phyloP scores from a whole-genome alignment of 108 stramenopile species.

The Craspedostauros australis region DNA sequence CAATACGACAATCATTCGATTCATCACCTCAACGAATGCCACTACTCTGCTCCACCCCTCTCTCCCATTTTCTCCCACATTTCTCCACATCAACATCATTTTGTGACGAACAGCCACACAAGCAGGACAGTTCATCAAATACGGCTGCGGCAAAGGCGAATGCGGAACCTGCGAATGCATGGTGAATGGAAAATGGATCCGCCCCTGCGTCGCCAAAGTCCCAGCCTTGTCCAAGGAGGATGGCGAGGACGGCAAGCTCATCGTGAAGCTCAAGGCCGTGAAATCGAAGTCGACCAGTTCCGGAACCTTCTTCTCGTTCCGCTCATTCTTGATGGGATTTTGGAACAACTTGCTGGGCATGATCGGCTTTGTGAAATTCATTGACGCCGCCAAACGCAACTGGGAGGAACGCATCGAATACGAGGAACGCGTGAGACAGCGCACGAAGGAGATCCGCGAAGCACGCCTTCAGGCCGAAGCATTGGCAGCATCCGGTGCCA shows the following conservation, averaged over 20 bases:
- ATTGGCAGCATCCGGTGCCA: no score
- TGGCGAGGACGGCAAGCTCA: constrained; percentile 27
- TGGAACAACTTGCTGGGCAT: constrained; percentile 83
- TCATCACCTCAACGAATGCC: no score
- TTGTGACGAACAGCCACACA: no score
- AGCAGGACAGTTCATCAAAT: constrained; percentile 86
- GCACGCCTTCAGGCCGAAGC: no score
- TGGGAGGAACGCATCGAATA: constrained; percentile 64
- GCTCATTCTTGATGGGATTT: constrained; percentile 75
- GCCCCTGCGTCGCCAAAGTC: constrained; percentile 64
- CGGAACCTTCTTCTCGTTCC: constrained; percentile 67
- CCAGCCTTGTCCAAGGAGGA: constrained; percentile 24
- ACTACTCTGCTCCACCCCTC: no score
- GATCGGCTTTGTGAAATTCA: constrained; percentile 72
- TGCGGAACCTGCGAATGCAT: constrained; percentile 85
- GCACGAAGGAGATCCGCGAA: constrained; percentile 58
- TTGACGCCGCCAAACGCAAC: constrained; percentile 60
- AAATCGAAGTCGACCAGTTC: constrained; percentile 49
- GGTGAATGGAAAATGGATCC: constrained; percentile 78
- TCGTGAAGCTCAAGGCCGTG: constrained; percentile 57
- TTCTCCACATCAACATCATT: no score
- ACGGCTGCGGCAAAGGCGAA: constrained; percentile 91
- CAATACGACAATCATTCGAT: no score
- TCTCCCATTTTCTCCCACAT: no score
- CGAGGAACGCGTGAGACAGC: constrained; percentile 54